These are phyloP conservation scores for Pelargonium nanum DNA, from an alignment of 345 rosid genomes.

Conservation along the genomic window DNA sequence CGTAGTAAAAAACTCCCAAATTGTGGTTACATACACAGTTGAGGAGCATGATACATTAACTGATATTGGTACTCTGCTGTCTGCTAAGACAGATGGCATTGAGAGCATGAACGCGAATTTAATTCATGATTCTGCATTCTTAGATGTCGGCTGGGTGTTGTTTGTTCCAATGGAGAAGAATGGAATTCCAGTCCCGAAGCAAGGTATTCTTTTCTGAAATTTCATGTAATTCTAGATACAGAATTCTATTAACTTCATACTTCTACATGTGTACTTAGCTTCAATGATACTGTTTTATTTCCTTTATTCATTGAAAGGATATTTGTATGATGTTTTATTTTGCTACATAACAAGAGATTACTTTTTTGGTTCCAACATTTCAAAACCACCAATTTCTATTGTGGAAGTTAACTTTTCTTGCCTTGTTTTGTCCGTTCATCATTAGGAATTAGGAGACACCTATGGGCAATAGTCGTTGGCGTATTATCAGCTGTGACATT, in stretches of 20 bases:
- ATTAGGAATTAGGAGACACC: conserved; percentile 15
- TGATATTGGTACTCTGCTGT: conserved; percentile 24
- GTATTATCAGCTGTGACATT: conserved; percentile 23
- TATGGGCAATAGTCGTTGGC: conserved; percentile 25
- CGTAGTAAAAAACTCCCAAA: conserved; percentile 17
- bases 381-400: no score
- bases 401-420: background rate
- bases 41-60: conserved; percentile 33
- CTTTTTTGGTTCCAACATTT: no score
- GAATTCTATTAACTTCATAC: no score
- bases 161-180: conserved; percentile 32
- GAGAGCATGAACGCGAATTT: conserved; percentile 24
- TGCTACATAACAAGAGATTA: no score
- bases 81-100: conserved; percentile 20
- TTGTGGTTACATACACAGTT: conserved; percentile 51
- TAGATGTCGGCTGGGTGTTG: conserved; percentile 31
- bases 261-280: background rate
- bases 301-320: no score
- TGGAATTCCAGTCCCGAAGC: conserved; percentile 14
- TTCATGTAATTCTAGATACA: no score
- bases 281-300: no score
- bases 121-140: conserved; percentile 11
- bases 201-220: conserved; percentile 14
- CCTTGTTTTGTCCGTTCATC: conserved; percentile 8
- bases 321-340: no score